Evolutionary conservation across 805 yeast species (phyloP).

Genomic region (Cyberlindnera mississippiensis): DNA sequence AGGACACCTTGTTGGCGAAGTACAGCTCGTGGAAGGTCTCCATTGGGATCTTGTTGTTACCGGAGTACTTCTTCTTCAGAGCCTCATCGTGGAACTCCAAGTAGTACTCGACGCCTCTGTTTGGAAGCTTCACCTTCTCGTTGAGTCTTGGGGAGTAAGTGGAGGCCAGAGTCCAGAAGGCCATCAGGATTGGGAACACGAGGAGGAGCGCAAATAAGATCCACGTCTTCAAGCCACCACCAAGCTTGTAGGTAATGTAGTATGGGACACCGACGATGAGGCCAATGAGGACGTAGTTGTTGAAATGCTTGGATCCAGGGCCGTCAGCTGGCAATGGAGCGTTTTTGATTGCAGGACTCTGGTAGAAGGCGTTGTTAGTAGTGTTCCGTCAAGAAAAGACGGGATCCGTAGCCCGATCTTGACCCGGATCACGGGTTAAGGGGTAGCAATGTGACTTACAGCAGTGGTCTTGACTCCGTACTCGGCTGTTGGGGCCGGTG

Average conservation of each 20-base stretch:
- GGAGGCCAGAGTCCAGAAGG: conserved; percentile 78
- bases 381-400: too few relatives aligned
- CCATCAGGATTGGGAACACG: conserved; percentile 69
- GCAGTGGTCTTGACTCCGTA: conserved; percentile 41
- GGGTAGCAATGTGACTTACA: conserved; percentile 10
- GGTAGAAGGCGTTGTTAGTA: conserved; percentile 7
- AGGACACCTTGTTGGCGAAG: conserved; percentile 77
- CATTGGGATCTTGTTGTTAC: conserved; percentile 78
- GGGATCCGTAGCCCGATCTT: too few relatives aligned
- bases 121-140: conserved; percentile 72
- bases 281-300: conserved; percentile 50
- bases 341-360: conserved; percentile 72
- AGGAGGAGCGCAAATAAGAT: conserved; percentile 51
- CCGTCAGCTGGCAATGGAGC: conserved; percentile 92
- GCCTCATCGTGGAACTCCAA: conserved; percentile 76
- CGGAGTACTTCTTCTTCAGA: conserved; percentile 63
- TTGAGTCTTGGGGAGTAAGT: conserved; percentile 78
- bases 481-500: conserved; percentile 37
- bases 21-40: conserved; percentile 88
- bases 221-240: conserved; percentile 68
- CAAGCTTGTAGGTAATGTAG: conserved; percentile 58
- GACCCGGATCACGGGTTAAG: neutral
- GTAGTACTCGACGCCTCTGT: conserved; percentile 73
- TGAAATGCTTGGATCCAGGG: conserved; percentile 75
- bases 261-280: conserved; percentile 56